Conservation (phyloP, 106 monocot species). For the Dendrobium huoshanense region DNA sequence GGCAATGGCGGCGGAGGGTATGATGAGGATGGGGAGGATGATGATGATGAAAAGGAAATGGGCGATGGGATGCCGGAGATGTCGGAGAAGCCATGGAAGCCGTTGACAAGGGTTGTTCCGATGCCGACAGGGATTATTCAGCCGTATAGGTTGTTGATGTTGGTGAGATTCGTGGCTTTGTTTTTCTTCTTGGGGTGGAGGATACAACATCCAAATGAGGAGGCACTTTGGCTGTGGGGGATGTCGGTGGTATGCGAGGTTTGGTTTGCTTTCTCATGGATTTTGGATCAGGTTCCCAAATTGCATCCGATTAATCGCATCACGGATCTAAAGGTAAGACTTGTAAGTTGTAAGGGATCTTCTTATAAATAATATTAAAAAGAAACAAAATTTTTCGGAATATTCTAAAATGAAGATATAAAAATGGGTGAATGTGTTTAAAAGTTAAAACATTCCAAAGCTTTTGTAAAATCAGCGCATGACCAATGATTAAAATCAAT, state of each 20-base stretch:
- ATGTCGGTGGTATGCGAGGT: slow-evolving; percentile 43
- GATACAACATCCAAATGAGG: slow-evolving; percentile 40
- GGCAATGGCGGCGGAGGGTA: background rate
- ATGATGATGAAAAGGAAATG: background rate
- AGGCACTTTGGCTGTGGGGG: slow-evolving; percentile 53
- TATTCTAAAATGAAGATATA: no score
- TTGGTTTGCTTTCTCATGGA: slow-evolving; percentile 76
- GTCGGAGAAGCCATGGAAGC: slow-evolving; percentile 63
- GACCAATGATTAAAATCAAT: no score
- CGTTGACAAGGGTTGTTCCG: slow-evolving; percentile 36
- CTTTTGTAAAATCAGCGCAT: no score
- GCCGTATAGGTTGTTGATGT: slow-evolving; percentile 33
- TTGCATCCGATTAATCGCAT: slow-evolving; percentile 46
- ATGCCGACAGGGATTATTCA: slow-evolving; percentile 27
- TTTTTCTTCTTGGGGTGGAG: slow-evolving; percentile 48
- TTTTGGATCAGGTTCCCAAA: slow-evolving; percentile 62
- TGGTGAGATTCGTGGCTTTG: slow-evolving; percentile 29
- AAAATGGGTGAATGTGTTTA: no score
- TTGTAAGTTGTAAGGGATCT: no score
- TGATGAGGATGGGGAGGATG: slow-evolving; percentile 22
- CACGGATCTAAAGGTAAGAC: slow-evolving; percentile 28
- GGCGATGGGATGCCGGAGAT: slow-evolving; percentile 31
- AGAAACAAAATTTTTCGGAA: no score
- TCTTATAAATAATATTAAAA: no score
- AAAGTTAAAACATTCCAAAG: no score